Evolutionary conservation across 1,284 basidiomycete species (phyloP).

Genomic region (Porodaedalea pini): DNA sequence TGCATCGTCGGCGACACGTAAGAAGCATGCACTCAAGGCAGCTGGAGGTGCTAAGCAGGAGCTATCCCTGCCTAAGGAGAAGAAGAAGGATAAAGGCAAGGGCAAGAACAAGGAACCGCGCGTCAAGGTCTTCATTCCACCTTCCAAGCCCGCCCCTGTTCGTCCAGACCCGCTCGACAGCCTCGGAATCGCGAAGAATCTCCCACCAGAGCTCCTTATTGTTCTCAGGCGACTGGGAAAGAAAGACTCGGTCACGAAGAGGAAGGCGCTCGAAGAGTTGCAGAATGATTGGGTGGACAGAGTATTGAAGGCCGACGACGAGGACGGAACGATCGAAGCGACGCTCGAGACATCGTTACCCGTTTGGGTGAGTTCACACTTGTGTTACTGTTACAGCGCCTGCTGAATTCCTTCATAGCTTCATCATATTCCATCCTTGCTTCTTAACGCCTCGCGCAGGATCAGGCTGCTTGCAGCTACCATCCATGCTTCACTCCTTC

Average conservation of each 20-base stretch:
- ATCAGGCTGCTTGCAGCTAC: conserved; percentile 67
- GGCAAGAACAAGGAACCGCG: conserved; percentile 66
- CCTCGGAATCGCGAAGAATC: conserved; percentile 71
- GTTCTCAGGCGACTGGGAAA: conserved; percentile 82
- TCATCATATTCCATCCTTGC: conserved; percentile 81
- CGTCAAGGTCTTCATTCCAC: conserved; percentile 81
- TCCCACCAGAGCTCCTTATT: conserved; percentile 83
- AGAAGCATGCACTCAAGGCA: conserved; percentile 76
- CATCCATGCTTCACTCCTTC: conserved; percentile 68
- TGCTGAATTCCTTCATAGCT: conserved; percentile 44
- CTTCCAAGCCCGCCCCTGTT: conserved; percentile 80
- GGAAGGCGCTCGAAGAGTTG: conserved; percentile 85
- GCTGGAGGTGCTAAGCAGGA: conserved; percentile 33
- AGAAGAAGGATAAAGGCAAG: conserved; percentile 48
- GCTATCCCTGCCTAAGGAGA: conserved; percentile 33
- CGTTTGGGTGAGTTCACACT: conserved; percentile 74
- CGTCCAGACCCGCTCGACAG: conserved; percentile 90
- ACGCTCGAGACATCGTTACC: conserved; percentile 67
- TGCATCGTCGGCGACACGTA: conserved; percentile 75
- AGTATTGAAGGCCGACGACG: conserved; percentile 37
- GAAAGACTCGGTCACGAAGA: conserved; percentile 88
- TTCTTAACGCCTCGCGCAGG: conserved; percentile 79
- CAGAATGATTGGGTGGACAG: conserved; percentile 65
- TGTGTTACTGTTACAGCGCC: background rate
- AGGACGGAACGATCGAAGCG: conserved; percentile 31